Percentiles rank a stretch among this genome's conserved stretches.
These are phyloP conservation scores for Trypanosoma conorhini DNA, from an alignment of 208 protist species.

Conservation along the genomic window DNA sequence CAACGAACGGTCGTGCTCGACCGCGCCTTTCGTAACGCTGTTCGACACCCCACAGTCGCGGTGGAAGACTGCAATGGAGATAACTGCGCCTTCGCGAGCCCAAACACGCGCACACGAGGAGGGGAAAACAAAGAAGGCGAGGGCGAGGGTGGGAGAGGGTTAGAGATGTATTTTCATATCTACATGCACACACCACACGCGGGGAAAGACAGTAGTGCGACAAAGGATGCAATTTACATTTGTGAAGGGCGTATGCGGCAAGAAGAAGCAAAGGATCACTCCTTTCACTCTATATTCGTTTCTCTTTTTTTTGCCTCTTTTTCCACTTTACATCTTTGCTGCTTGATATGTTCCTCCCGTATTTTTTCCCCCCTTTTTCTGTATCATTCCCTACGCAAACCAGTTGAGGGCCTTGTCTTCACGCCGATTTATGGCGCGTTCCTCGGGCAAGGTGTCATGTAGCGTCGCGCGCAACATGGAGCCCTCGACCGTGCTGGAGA, in stretches of 20 bases:
- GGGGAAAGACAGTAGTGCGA: background rate
- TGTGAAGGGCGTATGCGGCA: background rate
- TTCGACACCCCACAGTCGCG: background rate
- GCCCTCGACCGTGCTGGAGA: constrained; percentile 68
- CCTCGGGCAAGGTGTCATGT: constrained; percentile 36
- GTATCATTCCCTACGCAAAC: constrained; percentile 23
- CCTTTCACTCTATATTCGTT: background rate
- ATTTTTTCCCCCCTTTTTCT: constrained; percentile 16
- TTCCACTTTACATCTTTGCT: background rate
- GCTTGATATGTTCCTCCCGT: background rate
- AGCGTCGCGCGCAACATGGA: constrained; percentile 57
- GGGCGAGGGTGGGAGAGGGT: no score
- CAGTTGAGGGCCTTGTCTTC: constrained; percentile 36
- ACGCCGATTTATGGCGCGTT: constrained; percentile 67
- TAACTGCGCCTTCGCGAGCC: background rate
- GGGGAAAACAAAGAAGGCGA: background rate
- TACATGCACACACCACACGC: constrained; percentile 4
- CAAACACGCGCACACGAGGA: background rate
- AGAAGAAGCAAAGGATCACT: constrained; percentile 8
- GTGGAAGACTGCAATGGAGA: background rate
- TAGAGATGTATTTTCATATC: background rate
- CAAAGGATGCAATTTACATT: background rate
- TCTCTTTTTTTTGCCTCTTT: background rate
- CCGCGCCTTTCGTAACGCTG: background rate
- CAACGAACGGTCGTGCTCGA: background rate